Percentiles rank a stretch among this genome's conserved stretches.
Conservation (phyloP, 495 filamentous ascomycete genomes). For the Daldinia loculata region DNA sequence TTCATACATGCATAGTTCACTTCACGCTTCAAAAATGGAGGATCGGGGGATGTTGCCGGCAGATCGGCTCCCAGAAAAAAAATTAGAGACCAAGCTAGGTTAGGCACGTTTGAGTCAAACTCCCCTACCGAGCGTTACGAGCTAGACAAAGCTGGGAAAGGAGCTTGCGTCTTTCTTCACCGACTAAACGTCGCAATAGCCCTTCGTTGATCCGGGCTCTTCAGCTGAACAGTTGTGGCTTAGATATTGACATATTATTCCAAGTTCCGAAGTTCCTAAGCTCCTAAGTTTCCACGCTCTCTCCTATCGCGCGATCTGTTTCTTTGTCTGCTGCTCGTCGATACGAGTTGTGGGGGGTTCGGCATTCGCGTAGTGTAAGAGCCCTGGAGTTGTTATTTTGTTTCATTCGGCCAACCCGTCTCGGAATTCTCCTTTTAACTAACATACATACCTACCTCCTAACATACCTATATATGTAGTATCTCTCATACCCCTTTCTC, state of each 20-base stretch:
- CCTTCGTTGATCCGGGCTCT: constrained; percentile 33
- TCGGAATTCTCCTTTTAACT: constrained; percentile 10
- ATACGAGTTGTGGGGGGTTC: constrained; percentile 40
- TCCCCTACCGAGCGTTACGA: constrained; percentile 15
- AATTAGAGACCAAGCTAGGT: constrained; percentile 1
- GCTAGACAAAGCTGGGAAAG: constrained; percentile 22
- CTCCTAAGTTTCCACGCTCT: not conserved
- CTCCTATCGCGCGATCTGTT: constrained; percentile 29
- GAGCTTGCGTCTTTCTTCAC: constrained; percentile 33
- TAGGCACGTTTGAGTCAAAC: constrained; percentile 34
- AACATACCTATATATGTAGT: not conserved
- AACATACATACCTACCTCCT: not conserved
- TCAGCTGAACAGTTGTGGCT: constrained; percentile 41
- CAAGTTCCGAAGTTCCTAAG: not conserved
- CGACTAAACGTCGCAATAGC: constrained; percentile 35
- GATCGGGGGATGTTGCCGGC: constrained; percentile 23
- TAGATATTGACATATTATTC: constrained; percentile 29
- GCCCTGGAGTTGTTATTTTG: constrained; percentile 2
- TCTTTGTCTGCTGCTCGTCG: constrained; percentile 19
- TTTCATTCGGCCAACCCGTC: constrained; percentile 26
- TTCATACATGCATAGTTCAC: not conserved
- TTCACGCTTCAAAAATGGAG: not conserved
- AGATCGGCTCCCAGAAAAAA: constrained; percentile 27
- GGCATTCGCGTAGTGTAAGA: constrained; percentile 15
- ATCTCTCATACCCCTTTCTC: constrained; percentile 3